phyloP scores from a whole-genome alignment of 768 basidiomycete species.

The Naganishia onofrii region DNA sequence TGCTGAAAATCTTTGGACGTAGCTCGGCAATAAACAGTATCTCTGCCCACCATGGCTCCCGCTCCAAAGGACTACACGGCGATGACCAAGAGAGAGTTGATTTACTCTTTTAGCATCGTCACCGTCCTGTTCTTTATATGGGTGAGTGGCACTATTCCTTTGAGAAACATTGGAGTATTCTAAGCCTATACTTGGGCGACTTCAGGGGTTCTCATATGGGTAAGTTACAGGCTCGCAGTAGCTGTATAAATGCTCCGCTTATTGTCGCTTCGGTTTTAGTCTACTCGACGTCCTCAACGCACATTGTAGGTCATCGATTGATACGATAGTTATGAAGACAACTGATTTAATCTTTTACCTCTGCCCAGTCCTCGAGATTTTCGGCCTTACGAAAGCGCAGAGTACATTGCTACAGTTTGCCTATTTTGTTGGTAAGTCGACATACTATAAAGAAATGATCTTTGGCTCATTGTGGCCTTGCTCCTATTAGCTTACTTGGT shows the following conservation, averaged over 20 bases:
- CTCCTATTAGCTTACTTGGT: constrained; percentile 35
- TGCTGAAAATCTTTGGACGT: neutral
- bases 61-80: constrained; percentile 29
- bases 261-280: neutral
- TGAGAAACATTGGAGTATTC: neutral
- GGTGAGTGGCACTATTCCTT: constrained; percentile 11
- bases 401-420: constrained; percentile 38
- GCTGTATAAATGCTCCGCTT: neutral
- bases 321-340: too few species aligned
- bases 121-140: constrained; percentile 31
- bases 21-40: neutral
- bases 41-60: constrained; percentile 23
- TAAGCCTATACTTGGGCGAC: neutral
- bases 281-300: constrained; percentile 30
- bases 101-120: constrained; percentile 29
- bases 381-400: constrained; percentile 32
- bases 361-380: constrained; percentile 27
- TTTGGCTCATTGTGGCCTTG: neutral
- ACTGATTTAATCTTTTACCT: too few species aligned
- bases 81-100: constrained; percentile 24
- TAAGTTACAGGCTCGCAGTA: neutral
- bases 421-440: constrained; percentile 33
- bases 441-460: neutral
- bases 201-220: constrained; percentile 24
- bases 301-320: too few species aligned